These are phyloP conservation scores for Metarhizium rileyi DNA, from an alignment of 2,329 filamentous ascomycete genomes.

Conservation along the genomic window DNA sequence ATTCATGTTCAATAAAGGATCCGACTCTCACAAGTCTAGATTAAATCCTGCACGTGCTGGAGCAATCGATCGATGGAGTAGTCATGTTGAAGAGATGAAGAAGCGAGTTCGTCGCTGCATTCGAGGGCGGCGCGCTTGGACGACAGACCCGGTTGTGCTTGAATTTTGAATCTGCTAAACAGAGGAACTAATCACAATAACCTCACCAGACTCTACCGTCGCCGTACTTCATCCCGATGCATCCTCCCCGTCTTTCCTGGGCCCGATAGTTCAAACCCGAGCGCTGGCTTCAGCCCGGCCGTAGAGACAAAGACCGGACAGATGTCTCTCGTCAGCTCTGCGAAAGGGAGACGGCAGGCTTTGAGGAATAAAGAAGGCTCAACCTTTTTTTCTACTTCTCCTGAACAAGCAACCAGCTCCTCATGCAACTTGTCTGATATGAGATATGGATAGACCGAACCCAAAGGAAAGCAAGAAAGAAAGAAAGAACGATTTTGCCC, in stretches of 20 bases:
- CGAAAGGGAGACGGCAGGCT: background rate
- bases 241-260: slow-evolving; percentile 7
- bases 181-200: background rate
- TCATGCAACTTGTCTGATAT: background rate
- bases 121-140: slow-evolving; percentile 9
- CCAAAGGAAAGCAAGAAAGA: too few species aligned
- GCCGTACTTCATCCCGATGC: slow-evolving; percentile 11
- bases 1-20: too few species aligned
- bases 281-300: slow-evolving; percentile 1
- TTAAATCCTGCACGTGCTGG: too few species aligned
- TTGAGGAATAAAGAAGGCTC: background rate
- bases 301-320: background rate
- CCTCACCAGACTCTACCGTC: slow-evolving; percentile 6
- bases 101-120: slow-evolving; percentile 11
- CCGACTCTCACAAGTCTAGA: too few species aligned
- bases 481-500: background rate
- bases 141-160: slow-evolving; percentile 11
- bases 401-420: too few species aligned
- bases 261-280: background rate
- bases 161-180: too few species aligned
- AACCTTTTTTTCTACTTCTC: background rate
- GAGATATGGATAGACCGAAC: too few species aligned
- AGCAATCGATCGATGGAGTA: too few species aligned
- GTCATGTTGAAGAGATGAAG: too few species aligned
- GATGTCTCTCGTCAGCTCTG: background rate